A percentile compares a stretch with the other conserved stretches of the same genome.
Conservation (phyloP, 306 rosid genomes). For the Medicago truncatula region DNA sequence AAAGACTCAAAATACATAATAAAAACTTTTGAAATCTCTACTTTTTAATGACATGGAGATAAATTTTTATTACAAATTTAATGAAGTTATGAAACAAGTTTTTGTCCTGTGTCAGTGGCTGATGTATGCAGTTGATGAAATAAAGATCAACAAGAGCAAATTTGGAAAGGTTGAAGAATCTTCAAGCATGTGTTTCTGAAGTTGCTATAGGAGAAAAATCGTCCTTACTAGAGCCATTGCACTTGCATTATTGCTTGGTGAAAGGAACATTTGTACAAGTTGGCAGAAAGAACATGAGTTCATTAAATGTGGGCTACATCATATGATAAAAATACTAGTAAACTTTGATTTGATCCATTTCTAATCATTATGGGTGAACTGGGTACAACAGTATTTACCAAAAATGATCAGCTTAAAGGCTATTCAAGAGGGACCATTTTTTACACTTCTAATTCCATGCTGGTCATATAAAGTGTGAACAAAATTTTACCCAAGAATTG, state of each 20-base stretch:
- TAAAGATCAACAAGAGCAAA: slow-evolving; percentile 3
- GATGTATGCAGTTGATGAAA: slow-evolving; percentile 43
- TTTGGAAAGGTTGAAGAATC: slow-evolving; percentile 31
- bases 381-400: not conserved
- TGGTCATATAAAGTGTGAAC: not conserved
- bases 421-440: not conserved
- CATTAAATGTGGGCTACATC: slow-evolving; percentile 20
- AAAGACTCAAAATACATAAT: not conserved
- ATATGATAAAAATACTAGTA: not conserved
- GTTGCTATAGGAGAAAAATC: slow-evolving; percentile 22
- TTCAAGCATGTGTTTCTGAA: slow-evolving; percentile 28
- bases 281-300: not conserved
- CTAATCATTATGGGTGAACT: not conserved
- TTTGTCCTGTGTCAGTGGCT: slow-evolving; percentile 3
- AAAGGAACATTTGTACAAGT: slow-evolving; percentile 26
- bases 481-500: not conserved
- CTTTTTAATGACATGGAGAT: not conserved
- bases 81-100: slow-evolving; percentile 31
- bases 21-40: not conserved
- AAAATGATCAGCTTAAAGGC: not conserved
- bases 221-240: slow-evolving; percentile 9
- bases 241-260: slow-evolving; percentile 34
- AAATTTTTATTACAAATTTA: slow-evolving; percentile 14
- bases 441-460: not conserved
- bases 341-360: not conserved